phyloP scores from a whole-genome alignment of 2,329 filamentous ascomycete species.

The Fusarium armeniacum region DNA sequence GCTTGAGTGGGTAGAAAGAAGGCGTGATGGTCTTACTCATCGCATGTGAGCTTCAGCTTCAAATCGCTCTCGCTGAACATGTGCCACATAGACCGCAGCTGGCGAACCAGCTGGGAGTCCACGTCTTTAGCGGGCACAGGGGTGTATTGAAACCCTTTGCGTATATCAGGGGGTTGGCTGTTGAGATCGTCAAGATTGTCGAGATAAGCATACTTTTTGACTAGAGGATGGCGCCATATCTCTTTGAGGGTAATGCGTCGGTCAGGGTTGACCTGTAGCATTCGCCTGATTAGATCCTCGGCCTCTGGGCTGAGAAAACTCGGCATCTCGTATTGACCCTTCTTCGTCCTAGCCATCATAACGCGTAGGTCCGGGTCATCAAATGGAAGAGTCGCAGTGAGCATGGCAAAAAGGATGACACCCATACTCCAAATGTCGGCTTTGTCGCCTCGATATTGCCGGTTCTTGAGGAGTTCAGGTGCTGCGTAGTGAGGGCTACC shows the following conservation, averaged over 20 bases:
- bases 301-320: slow-evolving; percentile 75
- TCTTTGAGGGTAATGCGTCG: slow-evolving; percentile 82
- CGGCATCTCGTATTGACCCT: slow-evolving; percentile 73
- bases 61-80: slow-evolving; percentile 81
- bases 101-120: slow-evolving; percentile 84
- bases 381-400: slow-evolving; percentile 88
- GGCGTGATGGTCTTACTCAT: slow-evolving; percentile 67
- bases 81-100: slow-evolving; percentile 93
- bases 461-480: slow-evolving; percentile 86
- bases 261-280: slow-evolving; percentile 83
- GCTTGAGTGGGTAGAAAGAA: background rate
- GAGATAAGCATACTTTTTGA: slow-evolving; percentile 85
- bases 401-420: slow-evolving; percentile 88
- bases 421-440: slow-evolving; percentile 97
- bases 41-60: slow-evolving; percentile 74
- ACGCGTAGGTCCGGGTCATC: slow-evolving; percentile 73
- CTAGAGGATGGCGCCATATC: slow-evolving; percentile 89
- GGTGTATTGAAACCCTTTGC: slow-evolving; percentile 73
- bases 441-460: slow-evolving; percentile 83
- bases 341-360: slow-evolving; percentile 73
- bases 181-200: slow-evolving; percentile 73
- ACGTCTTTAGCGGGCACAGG: slow-evolving; percentile 75
- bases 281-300: slow-evolving; percentile 81
- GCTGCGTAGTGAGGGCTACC: slow-evolving; percentile 98
- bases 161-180: slow-evolving; percentile 67